phyloP scores from a whole-genome alignment of 495 filamentous ascomycete species.

The Tirmania nivea region DNA sequence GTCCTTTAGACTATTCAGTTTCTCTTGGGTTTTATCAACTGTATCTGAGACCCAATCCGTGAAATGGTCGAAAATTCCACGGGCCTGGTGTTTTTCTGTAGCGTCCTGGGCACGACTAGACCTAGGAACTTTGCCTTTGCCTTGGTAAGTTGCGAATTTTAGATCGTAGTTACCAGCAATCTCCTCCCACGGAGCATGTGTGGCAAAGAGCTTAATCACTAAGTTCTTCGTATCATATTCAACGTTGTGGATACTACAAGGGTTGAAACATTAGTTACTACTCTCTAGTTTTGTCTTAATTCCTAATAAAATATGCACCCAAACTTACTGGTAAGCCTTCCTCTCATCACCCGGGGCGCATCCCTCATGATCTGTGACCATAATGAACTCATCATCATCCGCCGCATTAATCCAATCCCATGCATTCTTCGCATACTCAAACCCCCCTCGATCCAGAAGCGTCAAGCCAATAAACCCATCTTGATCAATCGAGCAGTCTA shows the following conservation, averaged over 20 bases:
- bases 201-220: conserved; percentile 13
- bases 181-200: conserved; percentile 16
- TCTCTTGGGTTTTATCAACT: background rate
- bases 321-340: conserved; percentile 18
- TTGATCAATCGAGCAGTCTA: conserved; percentile 20
- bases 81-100: background rate
- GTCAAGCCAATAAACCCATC: conserved; percentile 20
- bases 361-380: conserved; percentile 22
- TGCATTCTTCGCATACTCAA: conserved; percentile 16
- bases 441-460: conserved; percentile 16
- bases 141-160: conserved; percentile 12
- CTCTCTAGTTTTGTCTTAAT: background rate
- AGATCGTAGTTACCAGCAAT: conserved; percentile 21
- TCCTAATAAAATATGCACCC: background rate
- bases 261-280: background rate
- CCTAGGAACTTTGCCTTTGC: background rate
- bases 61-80: background rate
- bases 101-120: conserved; percentile 4
- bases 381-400: conserved; percentile 14
- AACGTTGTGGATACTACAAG: conserved; percentile 13
- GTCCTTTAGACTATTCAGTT: background rate
- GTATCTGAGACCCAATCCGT: conserved; percentile 1
- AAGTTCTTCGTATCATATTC: conserved; percentile 12
- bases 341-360: conserved; percentile 18
- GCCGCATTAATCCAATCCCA: conserved; percentile 21